Base-by-base conservation (phyloP, 2,329 filamentous ascomycete genomes). In the Lasiodiplodia sp. region DNA sequence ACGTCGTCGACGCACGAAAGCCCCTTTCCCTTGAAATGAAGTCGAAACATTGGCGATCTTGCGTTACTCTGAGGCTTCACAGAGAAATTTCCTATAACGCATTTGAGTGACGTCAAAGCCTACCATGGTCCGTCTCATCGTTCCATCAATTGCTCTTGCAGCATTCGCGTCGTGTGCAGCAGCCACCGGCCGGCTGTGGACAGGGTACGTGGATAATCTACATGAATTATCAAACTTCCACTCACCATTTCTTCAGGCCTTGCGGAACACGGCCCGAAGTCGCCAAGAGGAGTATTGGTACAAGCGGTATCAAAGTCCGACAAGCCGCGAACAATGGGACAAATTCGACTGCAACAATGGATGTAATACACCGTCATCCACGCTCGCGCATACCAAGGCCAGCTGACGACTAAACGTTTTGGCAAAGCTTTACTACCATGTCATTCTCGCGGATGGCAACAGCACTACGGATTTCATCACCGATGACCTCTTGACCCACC, bases 401-500 rank as follows among this genome's bases (percentile, higher is more conserved):
- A n/a, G 7, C 44, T 47, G 18, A 38, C 21, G 3, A 28, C 23
- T 11, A 28, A 14, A 57, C 18, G 51, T 7, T 2, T 23, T 2
- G 1, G 2, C 3, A 3, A 28, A 63, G 58, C 37, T 63, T 11
- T 51, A 63, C 40, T 63, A 34, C 40, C 58, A 63, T 18, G 11
- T 63, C 44, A 51, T 63, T 2, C 58, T 63, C 21, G 58, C 58
- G 1, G 44, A 63, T 11, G n/a, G 31, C 10, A 51, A 63, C 10
- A 14, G 34, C 23, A 49, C 58, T 0, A 51, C 58, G 3, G 58
- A 51, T 21, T 63, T 63, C 25, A 63, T 66, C n/a, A 66, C 49
- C 6, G 49, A 55, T 7, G 49, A 56, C 11, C 63, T 55, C 14
- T 74, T 78, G 70, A 68, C 74, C 57, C 71, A 77, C 66, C 84